These are phyloP conservation scores for Skeletonema grethae DNA, from an alignment of 108 stramenopile species.

Conservation along the genomic window DNA sequence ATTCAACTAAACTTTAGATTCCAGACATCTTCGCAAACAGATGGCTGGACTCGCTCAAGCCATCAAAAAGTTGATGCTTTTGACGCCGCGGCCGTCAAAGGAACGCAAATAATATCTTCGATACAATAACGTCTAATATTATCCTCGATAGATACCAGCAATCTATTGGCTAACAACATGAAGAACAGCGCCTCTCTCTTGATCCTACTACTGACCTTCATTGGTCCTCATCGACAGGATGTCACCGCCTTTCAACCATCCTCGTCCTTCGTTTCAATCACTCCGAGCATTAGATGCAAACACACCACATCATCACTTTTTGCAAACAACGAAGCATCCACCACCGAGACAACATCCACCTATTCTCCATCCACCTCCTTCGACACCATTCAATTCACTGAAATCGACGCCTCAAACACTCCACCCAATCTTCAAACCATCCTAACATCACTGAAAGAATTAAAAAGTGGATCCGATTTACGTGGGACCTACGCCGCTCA, in stretches of 20 bases:
- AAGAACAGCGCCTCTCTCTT: not conserved
- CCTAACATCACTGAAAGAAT: constrained; percentile 34
- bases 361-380: not conserved
- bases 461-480: constrained; percentile 72
- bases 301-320: not conserved
- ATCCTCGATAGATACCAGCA: too few relatives aligned
- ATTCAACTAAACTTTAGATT: not conserved
- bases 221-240: not conserved
- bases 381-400: constrained; percentile 18
- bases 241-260: not conserved
- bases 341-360: not conserved
- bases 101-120: too few relatives aligned
- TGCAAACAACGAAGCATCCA: not conserved
- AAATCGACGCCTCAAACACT: constrained; percentile 63
- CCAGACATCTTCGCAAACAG: not conserved
- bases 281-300: not conserved
- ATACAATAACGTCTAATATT: too few relatives aligned
- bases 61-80: not conserved
- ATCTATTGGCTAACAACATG: too few relatives aligned
- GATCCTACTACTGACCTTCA: not conserved
- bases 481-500: constrained; percentile 66
- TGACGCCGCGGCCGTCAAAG: not conserved
- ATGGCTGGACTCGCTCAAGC: too few relatives aligned
- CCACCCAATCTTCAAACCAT: constrained; percentile 67
- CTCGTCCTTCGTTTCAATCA: not conserved